Evolutionary conservation across 2,329 filamentous ascomycete genomes (phyloP).

Genomic region (Epichloe sibirici): DNA sequence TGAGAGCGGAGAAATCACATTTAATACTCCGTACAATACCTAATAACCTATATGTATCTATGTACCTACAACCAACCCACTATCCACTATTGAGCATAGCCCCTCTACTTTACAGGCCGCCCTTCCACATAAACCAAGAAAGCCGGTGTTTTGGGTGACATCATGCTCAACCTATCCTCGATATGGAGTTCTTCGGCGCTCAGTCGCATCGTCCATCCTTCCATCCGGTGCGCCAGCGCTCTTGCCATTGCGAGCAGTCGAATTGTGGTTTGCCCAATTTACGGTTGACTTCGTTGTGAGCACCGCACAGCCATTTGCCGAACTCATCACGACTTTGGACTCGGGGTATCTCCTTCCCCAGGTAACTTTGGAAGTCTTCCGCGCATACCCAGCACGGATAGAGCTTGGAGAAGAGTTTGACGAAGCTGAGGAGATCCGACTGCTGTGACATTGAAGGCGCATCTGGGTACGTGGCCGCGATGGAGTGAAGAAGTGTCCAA

Average conservation of each 20-base stretch:
- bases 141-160: background rate
- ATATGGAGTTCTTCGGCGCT: slow-evolving; percentile 2
- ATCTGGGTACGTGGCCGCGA: slow-evolving; percentile 76
- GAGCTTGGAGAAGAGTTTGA: slow-evolving; percentile 68
- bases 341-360: slow-evolving; percentile 56
- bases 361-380: slow-evolving; percentile 77
- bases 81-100: background rate
- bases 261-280: slow-evolving; percentile 88
- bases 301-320: slow-evolving; percentile 71
- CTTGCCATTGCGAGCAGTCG: slow-evolving; percentile 83
- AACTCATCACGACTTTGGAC: slow-evolving; percentile 54
- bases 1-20: background rate
- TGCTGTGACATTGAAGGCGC: slow-evolving; percentile 58
- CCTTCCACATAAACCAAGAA: background rate
- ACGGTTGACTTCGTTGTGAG: slow-evolving; percentile 75
- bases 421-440: slow-evolving; percentile 63
- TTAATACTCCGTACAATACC: background rate
- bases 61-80: background rate
- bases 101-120: background rate
- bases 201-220: slow-evolving; percentile 52
- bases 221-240: slow-evolving; percentile 90
- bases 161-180: no score
- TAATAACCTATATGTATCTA: no score
- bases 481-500: slow-evolving; percentile 88
- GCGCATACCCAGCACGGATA: slow-evolving; percentile 97